These are phyloP conservation scores for Cyberlindnera suaveolens DNA, from an alignment of 805 yeast species.

Conservation along the genomic window DNA sequence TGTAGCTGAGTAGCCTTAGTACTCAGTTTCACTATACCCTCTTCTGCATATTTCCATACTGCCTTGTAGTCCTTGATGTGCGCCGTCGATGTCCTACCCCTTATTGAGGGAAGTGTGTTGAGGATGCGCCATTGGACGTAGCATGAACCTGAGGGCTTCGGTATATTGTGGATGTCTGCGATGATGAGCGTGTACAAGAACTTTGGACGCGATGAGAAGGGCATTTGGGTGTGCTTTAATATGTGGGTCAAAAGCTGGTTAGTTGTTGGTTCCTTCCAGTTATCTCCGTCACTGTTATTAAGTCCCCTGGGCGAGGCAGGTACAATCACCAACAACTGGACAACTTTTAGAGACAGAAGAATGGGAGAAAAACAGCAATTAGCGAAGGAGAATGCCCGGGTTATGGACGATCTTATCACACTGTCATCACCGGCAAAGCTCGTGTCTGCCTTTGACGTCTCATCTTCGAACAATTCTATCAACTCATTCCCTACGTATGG, in stretches of 20 bases:
- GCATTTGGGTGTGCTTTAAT: not conserved
- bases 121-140: conserved; percentile 56
- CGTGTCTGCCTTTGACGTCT: not conserved
- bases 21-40: conserved; percentile 33
- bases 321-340: no score
- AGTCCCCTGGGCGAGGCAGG: no score
- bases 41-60: conserved; percentile 36
- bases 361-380: no score
- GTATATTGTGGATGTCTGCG: conserved; percentile 75
- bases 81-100: conserved; percentile 38
- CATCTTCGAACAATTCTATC: conserved; percentile 1
- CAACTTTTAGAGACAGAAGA: no score
- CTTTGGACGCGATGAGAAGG: conserved; percentile 1
- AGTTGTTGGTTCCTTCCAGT: not conserved
- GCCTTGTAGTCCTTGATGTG: conserved; percentile 48
- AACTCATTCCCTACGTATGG: conserved; percentile 18
- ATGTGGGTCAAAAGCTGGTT: not conserved
- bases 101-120: conserved; percentile 40
- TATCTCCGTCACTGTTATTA: no score
- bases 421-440: not conserved
- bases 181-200: conserved; percentile 35
- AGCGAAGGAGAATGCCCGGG: no score
- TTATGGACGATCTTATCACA: not conserved
- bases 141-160: conserved; percentile 68
- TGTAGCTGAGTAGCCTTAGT: conserved; percentile 31